These are phyloP conservation scores for Anacardium occidentale DNA, from an alignment of 345 rosid genomes.

Conservation along the genomic window DNA sequence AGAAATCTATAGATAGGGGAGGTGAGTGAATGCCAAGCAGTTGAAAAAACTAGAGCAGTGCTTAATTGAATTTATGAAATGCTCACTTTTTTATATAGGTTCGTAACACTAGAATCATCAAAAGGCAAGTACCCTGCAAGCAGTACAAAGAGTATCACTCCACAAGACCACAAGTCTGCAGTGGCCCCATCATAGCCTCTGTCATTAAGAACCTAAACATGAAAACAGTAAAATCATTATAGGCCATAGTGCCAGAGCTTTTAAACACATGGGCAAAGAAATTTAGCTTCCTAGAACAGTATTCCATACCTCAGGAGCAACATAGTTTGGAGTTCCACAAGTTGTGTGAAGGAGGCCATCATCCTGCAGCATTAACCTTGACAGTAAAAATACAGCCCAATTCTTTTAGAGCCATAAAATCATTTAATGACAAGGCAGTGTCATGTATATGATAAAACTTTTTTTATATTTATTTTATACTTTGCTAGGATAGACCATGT, in stretches of 20 bases:
- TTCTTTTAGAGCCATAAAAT: background rate
- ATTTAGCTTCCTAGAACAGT: constrained; percentile 14
- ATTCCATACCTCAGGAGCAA: constrained; percentile 87
- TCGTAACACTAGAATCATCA: constrained; percentile 93
- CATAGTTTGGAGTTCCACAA: constrained; percentile 97
- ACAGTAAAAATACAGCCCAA: constrained; percentile 19
- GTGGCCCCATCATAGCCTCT: constrained; percentile 96
- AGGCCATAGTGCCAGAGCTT: constrained; percentile 1
- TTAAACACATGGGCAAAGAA: constrained; percentile 5
- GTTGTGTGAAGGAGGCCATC: constrained; percentile 98
- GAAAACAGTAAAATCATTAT: constrained; percentile 6
- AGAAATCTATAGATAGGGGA: constrained; percentile 55
- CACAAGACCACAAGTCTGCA: constrained; percentile 98
- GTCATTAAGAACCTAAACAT: constrained; percentile 82
- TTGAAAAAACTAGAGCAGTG: constrained; percentile 16
- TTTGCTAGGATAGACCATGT: background rate
- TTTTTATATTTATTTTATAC: background rate
- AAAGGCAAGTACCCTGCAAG: constrained; percentile 99
- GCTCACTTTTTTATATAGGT: constrained; percentile 94
- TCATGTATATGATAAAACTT: background rate
- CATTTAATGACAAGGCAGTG: background rate
- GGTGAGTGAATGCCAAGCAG: constrained; percentile 20
- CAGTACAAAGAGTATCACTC: constrained; percentile 92
- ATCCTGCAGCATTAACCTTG: constrained; percentile 46
- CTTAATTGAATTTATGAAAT: constrained; percentile 22